phyloP scores from a whole-genome alignment of 352 stramenopile species.

The Phytophthora lateralis region DNA sequence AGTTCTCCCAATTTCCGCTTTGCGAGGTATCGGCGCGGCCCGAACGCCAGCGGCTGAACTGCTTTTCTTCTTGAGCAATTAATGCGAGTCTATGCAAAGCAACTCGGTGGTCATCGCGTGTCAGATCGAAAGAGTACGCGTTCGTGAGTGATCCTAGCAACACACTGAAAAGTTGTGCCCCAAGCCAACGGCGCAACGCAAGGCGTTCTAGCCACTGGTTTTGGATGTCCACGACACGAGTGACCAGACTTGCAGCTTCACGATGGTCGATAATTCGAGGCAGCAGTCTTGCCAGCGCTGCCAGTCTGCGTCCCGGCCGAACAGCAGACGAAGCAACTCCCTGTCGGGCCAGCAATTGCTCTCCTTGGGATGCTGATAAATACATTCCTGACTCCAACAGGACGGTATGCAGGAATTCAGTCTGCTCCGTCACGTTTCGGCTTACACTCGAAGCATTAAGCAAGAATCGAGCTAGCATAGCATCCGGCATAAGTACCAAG shows the following conservation, averaged over 20 bases:
- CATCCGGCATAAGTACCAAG: constrained; percentile 35
- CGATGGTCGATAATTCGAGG: constrained; percentile 69
- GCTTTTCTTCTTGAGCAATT: constrained; percentile 75
- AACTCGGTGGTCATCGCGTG: constrained; percentile 38
- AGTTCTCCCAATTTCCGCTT: constrained; percentile 91
- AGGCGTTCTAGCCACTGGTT: constrained; percentile 65
- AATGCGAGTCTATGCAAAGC: constrained; percentile 66
- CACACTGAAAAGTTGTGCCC: constrained; percentile 55
- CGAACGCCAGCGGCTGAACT: constrained; percentile 61
- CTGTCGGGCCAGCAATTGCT: constrained; percentile 62
- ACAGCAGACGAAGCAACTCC: constrained; percentile 31
- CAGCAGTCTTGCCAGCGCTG: constrained; percentile 47
- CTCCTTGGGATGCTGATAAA: constrained; percentile 70
- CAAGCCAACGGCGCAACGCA: constrained; percentile 58
- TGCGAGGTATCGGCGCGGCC: constrained; percentile 75
- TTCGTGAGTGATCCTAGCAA: constrained; percentile 75
- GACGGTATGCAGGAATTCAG: constrained; percentile 61
- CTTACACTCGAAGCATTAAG: constrained; percentile 51
- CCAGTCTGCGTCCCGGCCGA: constrained; percentile 31
- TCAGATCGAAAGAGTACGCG: constrained; percentile 66
- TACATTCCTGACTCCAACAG: constrained; percentile 63
- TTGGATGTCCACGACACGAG: constrained; percentile 44
- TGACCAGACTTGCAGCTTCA: constrained; percentile 53
- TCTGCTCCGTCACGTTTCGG: constrained; percentile 52
- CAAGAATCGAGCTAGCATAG: constrained; percentile 47